Base-by-base conservation (phyloP, 192 early-diverging fungal species). In the Lobosporangium transversale region DNA sequence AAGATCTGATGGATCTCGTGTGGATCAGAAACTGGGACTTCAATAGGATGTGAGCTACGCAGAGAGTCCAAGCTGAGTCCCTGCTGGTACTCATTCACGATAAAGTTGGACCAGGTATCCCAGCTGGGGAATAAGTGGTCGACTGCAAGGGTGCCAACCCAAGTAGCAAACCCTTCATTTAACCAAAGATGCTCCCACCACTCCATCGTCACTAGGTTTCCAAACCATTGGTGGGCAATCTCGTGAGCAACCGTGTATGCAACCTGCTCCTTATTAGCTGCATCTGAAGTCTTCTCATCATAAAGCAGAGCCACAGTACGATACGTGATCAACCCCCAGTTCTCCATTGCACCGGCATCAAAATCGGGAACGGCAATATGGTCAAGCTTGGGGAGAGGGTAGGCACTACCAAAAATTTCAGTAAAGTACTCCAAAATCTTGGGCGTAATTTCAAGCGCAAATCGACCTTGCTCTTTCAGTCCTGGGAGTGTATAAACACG, bases 141-240 rank as follows among this genome's bases (percentile, higher is more conserved):
- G 18, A 92, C 90, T 43, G 94, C 95, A 44, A 96, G 76, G 66
- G 88, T 91, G 26, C 95, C 95, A 20, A 95, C 95, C 89, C 95
- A 98, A 20, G 97, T 97, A 33, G 97, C 97, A 84, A 98, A 98
- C 43, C 95, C 95, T 81, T 98, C 97, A 74, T 98, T 98, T 62
- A 98, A 84, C 96, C 96, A 98, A 31, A 97, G 80, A 68, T 91
- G 87, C 68, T 87, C 91, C 96, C 96, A 98, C 73, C 95, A 97
- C 76, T 93, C 90, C 92, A 94, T 95, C 5, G 95, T 97, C 7
- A 97, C 95, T 60, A 98, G 84, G 81, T 98, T 98, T 31, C 97
- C 97, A 62, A 98, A 97, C 91, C 91, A 93, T 79, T 93, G 91
- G 78, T 93, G 91, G 11, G 91, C 90, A 6, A 91, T 74, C 78